These are phyloP conservation scores for Hymenoscyphus occultus DNA, from an alignment of 2,329 filamentous ascomycete genomes.

Conservation along the genomic window DNA sequence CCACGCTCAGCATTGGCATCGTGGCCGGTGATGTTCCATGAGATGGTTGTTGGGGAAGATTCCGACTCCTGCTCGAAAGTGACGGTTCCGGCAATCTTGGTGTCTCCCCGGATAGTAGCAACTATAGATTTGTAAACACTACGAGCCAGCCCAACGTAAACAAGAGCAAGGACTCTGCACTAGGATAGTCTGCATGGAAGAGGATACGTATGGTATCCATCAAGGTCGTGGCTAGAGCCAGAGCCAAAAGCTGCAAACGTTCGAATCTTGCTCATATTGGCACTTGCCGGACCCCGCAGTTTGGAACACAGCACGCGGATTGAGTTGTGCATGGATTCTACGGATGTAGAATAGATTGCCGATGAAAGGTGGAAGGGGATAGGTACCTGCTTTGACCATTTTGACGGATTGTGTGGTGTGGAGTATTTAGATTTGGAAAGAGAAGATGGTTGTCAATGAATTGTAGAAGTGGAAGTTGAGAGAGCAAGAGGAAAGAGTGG, in stretches of 20 bases:
- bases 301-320: conserved; percentile 12
- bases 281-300: conserved; percentile 42
- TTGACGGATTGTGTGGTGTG: conserved; percentile 54
- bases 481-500: not conserved
- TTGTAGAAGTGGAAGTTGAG: not conserved
- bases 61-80: conserved; percentile 91
- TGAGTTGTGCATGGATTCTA: conserved; percentile 11
- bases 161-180: not conserved
- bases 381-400: conserved; percentile 98
- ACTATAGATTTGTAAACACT: conserved; percentile 51
- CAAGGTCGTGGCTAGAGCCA: not conserved
- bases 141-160: not conserved
- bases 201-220: conserved; percentile 25
- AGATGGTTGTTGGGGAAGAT: conserved; percentile 76
- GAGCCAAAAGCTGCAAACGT: conserved; percentile 16
- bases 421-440: not conserved
- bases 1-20: conserved; percentile 95
- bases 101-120: conserved; percentile 95
- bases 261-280: conserved; percentile 59
- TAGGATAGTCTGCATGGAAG: conserved; percentile 20
- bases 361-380: conserved; percentile 3
- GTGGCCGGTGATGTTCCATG: conserved; percentile 89
- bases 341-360: not conserved
- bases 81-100: conserved; percentile 89
- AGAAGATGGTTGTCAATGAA: not conserved